These are phyloP conservation scores for Sicyos edulis DNA, from an alignment of 306 rosid species.

Conservation along the genomic window DNA sequence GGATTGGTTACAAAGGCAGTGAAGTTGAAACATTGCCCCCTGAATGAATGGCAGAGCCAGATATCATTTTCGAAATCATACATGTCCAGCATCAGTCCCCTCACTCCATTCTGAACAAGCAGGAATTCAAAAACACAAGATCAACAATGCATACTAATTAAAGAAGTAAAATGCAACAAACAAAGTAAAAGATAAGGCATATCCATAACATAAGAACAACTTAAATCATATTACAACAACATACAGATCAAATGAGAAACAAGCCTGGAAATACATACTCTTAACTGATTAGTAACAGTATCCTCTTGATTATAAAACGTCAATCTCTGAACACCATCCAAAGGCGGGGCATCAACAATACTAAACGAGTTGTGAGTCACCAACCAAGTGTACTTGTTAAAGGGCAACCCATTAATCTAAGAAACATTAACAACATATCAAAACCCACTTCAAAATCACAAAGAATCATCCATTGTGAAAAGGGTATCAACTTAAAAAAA, in stretches of 20 bases:
- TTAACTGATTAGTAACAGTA: conserved; percentile 74
- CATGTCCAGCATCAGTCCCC: conserved; percentile 98
- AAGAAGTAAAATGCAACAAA: conserved; percentile 2
- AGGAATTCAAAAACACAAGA: conserved; percentile 24
- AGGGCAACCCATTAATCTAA: conserved; percentile 72
- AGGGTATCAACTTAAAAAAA: neutral
- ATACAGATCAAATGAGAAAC: conserved; percentile 8
- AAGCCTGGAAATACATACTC: conserved; percentile 35
- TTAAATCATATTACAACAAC: neutral
- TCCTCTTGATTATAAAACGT: conserved; percentile 92
- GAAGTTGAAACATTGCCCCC: conserved; percentile 89
- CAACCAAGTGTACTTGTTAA: conserved; percentile 87
- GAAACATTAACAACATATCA: neutral
- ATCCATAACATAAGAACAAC: neutral
- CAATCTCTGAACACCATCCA: conserved; percentile 69
- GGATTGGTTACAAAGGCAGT: conserved; percentile 73
- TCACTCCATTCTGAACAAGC: conserved; percentile 71
- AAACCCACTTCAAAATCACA: conserved; percentile 11
- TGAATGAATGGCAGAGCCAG: conserved; percentile 97
- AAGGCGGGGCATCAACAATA: conserved; percentile 67
- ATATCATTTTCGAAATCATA: conserved; percentile 78
- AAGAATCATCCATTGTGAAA: neutral
- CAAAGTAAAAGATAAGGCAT: neutral
- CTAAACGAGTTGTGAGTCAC: conserved; percentile 92
- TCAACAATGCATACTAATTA: conserved; percentile 15